phyloP scores from a whole-genome alignment of 2,329 filamentous ascomycete species.

The Chrysosporium keratinophilum region DNA sequence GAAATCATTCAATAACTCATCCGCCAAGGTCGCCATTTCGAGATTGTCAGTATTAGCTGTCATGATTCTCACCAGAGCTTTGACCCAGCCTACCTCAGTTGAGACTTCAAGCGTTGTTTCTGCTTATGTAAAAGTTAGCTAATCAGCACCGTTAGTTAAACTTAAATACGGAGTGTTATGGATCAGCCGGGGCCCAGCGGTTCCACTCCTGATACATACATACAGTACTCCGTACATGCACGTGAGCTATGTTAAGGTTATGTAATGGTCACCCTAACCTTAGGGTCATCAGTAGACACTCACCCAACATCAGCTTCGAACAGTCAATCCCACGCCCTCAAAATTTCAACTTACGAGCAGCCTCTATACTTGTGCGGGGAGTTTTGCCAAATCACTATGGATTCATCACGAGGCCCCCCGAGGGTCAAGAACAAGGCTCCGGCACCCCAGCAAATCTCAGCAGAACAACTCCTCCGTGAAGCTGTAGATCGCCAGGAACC shows the following conservation, averaged over 20 bases:
- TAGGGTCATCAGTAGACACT: too few species aligned
- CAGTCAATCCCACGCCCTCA: not conserved
- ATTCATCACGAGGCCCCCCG: slow-evolving; percentile 79
- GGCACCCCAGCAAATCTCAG: slow-evolving; percentile 82
- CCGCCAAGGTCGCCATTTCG: slow-evolving; percentile 76
- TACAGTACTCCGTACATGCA: too few species aligned
- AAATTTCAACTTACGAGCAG: not conserved
- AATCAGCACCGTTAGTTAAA: too few species aligned
- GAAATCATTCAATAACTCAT: slow-evolving; percentile 86
- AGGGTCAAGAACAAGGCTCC: slow-evolving; percentile 98
- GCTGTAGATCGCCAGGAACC: slow-evolving; percentile 93
- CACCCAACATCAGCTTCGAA: not conserved
- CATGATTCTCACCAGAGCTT: too few species aligned
- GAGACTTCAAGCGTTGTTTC: too few species aligned
- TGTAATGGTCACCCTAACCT: not conserved
- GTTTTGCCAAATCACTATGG: slow-evolving; percentile 50
- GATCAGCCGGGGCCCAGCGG: too few species aligned
- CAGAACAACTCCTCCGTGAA: slow-evolving; percentile 93
- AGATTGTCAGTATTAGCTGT: not conserved
- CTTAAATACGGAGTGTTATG: too few species aligned
- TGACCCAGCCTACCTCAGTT: too few species aligned
- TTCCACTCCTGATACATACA: too few species aligned
- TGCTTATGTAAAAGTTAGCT: not conserved
- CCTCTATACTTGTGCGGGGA: not conserved
- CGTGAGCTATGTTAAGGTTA: too few species aligned